Conservation (phyloP, 768 basidiomycete genomes). For the Lenzites betulinus region DNA sequence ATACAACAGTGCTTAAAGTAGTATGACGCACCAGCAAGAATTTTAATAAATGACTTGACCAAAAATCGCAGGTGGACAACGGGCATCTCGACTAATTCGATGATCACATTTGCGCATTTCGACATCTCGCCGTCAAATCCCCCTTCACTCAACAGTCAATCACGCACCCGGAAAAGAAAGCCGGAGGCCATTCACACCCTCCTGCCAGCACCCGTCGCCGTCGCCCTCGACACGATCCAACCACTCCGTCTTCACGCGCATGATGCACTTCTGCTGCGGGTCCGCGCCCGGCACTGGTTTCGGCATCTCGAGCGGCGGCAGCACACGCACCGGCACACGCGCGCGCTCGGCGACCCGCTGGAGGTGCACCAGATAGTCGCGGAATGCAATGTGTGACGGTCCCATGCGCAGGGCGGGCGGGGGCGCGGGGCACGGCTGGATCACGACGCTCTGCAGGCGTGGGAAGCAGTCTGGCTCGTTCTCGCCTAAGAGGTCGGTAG, state of each 20-base stretch:
- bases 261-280: conserved; percentile 14
- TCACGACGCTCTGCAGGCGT: conserved; percentile 3
- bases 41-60: too few species aligned
- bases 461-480: conserved; percentile 4
- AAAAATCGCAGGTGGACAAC: too few species aligned
- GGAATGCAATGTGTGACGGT: conserved; percentile 4
- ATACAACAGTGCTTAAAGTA: too few species aligned
- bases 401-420: conserved; percentile 1
- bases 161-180: too few species aligned
- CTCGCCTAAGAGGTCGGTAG: background rate
- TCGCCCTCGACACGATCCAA: conserved; percentile 56
- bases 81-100: too few species aligned
- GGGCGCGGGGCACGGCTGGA: conserved; percentile 15
- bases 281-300: background rate
- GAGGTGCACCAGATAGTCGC: conserved; percentile 10
- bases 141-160: too few species aligned
- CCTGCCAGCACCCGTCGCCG: conserved; percentile 9
- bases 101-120: too few species aligned
- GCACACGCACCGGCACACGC: conserved; percentile 12
- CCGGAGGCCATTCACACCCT: background rate
- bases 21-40: too few species aligned
- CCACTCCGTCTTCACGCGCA: conserved; percentile 58
- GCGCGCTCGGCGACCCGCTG: conserved; percentile 5
- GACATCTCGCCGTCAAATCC: too few species aligned
- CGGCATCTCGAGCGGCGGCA: conserved; percentile 6